Base-by-base conservation (phyloP, 495 filamentous ascomycete species). In the Tuber aestivum region DNA sequence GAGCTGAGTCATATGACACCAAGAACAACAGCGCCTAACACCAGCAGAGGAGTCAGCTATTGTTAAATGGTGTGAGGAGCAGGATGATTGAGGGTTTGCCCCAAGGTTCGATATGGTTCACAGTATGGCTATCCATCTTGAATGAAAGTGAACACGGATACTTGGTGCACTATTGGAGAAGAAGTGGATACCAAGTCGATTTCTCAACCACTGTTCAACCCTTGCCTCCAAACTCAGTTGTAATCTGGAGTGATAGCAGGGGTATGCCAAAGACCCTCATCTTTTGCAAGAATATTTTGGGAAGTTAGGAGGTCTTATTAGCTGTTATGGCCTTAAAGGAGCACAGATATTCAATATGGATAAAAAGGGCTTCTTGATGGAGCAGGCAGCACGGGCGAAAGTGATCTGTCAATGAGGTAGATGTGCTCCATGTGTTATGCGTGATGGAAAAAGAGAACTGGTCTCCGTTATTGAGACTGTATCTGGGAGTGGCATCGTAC, bases 231-330 rank as follows among this genome's bases (percentile, higher is more conserved):
- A 41, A 8, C 70, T 27, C 50, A 32, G 48, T 70, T 32, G 41
- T 23, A 56, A 75, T 32, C 65, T 75, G 35, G 74, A 75, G 38
- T 38, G 38, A 40, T 68, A 75, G 35, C 74, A n/a, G n/a, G 74
- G 41, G 0, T 32, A 70, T 27, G 74, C 74, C 23, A 75, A 70
- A n/a, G 70, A 75, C 56, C 41, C 20, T 20, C 14, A 37, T 12
- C 41, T 35, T 16, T 37, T 75, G 18, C 61, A 48, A 27, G 42
- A 77, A 23, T 73, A 77, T 3, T 77, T 74, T 41, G 21, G 40
- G 9, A 77, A 77, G 61, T 69, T 77, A 16, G 41, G 37, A 0
- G 23, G 16, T 1, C 56, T 77, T 27, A 20, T 73, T 2, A 5
- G 21, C n/a, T 48, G 65, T n/a, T 48, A 70, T 48, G 56, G 61